A percentile compares a stretch with the other conserved stretches of the same genome.
These are phyloP conservation scores for Polychaeton citri DNA, from an alignment of 2,329 filamentous ascomycete genomes.

Conservation along the genomic window DNA sequence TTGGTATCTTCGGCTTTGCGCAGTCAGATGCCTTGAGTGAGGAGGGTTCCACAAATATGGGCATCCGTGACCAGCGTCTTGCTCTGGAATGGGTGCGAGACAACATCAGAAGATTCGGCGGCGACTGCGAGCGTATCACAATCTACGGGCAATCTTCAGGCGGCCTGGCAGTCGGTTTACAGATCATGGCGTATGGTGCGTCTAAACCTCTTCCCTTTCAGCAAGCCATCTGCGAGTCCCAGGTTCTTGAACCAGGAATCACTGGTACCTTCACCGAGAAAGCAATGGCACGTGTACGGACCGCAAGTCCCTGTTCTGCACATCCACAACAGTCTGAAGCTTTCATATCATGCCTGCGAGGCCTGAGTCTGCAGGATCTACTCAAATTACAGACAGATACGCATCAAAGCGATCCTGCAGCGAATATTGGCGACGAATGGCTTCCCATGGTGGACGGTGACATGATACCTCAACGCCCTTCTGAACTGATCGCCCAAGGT, in stretches of 20 bases:
- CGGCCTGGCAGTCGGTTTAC: slow-evolving; percentile 20
- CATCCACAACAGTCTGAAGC: slow-evolving; percentile 25
- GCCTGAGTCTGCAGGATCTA: slow-evolving; percentile 29
- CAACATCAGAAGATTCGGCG: slow-evolving; percentile 23
- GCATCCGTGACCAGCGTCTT: slow-evolving; percentile 25
- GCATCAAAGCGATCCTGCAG: slow-evolving; percentile 23
- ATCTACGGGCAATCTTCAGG: slow-evolving; percentile 28
- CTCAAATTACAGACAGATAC: slow-evolving; percentile 33
- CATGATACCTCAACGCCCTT: slow-evolving; percentile 36
- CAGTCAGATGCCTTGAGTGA: slow-evolving; percentile 19
- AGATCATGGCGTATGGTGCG: slow-evolving; percentile 37
- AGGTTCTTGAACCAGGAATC: slow-evolving; percentile 38
- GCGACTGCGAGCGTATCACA: slow-evolving; percentile 23
- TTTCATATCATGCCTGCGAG: slow-evolving; percentile 35
- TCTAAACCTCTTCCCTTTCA: slow-evolving; percentile 32
- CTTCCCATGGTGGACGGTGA: slow-evolving; percentile 30
- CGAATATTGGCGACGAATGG: slow-evolving; percentile 33
- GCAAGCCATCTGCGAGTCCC: slow-evolving; percentile 33
- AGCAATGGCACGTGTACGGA: slow-evolving; percentile 31
- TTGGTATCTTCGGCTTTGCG: slow-evolving; percentile 27
- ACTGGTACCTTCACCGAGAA: slow-evolving; percentile 33
- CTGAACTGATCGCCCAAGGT: slow-evolving; percentile 28
- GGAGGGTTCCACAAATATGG: slow-evolving; percentile 23
- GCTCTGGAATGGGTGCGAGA: slow-evolving; percentile 27
- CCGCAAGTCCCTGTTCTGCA: slow-evolving; percentile 31